These are phyloP conservation scores for Erigeron canadensis DNA, from an alignment of 129 eudicot genomes.

Conservation along the genomic window DNA sequence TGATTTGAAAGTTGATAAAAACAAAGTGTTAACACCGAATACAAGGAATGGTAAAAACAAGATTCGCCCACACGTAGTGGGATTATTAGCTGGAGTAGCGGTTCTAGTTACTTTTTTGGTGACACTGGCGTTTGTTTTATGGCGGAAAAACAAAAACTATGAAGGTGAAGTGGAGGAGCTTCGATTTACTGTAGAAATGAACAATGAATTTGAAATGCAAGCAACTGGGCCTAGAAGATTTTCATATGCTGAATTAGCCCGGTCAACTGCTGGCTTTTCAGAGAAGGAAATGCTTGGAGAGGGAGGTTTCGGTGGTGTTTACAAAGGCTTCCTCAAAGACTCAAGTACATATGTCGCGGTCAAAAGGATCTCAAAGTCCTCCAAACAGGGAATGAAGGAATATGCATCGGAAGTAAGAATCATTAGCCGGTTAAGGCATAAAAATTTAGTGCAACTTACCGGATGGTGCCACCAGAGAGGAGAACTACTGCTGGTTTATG, in stretches of 20 bases:
- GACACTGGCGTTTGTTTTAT: neutral
- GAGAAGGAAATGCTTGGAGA: neutral
- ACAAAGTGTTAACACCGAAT: neutral
- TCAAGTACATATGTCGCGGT: neutral
- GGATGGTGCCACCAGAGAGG: neutral
- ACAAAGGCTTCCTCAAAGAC: neutral
- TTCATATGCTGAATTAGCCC: neutral
- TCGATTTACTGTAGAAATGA: conserved; percentile 5
- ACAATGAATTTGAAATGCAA: conserved; percentile 29
- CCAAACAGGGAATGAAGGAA: conserved; percentile 7
- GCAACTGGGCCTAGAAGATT: neutral
- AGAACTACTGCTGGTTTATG: neutral
- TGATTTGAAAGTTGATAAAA: neutral
- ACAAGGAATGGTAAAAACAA: neutral
- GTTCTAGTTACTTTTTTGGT: neutral
- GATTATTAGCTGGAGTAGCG: conserved; percentile 13
- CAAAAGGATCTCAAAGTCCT: conserved; percentile 1
- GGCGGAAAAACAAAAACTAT: conserved; percentile 22
- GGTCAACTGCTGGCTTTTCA: neutral
- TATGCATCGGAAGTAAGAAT: conserved; percentile 10
- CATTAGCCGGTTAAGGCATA: conserved; percentile 9
- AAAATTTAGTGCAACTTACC: neutral
- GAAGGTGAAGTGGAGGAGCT: neutral
- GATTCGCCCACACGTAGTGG: conserved; percentile 4
- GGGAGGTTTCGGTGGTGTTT: conserved; percentile 13